Base-by-base conservation (phyloP, 352 stramenopile genomes). In the Aphanomyces cochlioides region DNA sequence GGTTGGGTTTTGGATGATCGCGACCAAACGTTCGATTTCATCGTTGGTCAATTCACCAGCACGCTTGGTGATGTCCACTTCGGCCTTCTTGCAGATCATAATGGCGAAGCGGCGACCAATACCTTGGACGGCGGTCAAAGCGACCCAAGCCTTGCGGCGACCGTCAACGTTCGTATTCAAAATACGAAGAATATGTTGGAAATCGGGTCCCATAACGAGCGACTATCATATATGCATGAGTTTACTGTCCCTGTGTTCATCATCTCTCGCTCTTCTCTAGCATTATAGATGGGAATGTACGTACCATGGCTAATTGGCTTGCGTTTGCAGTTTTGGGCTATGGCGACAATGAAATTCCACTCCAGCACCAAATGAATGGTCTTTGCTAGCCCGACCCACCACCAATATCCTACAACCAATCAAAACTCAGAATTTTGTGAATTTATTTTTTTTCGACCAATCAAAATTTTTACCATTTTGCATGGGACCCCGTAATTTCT, bases 111-210 rank as follows among this genome's bases (percentile, higher is more conserved):
- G 86, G 72, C 84, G 86, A 80, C 86, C 86, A 57, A 92, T 83
- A 91, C 86, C 86, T 77, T 90, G 81, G 75, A 94, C 90, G 76
- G 86, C 74, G 77, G 86, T 94, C 77, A 94, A 72, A 58, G 86
- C 86, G 75, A 92, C 78, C 86, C 84, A 92, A 64, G 87, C 81
- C 82, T 94, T 99, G 77, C 96, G 90, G 84, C 97, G 97, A 89
- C 97, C 97, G 88, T 99, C 97, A 83, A 99, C 96, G 90, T 99
- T 99, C 74, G 97, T 99, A 89, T 99, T 99, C 77, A 99, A 96
- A 85, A 99, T 98, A 99, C 97, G 97, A 77, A 99, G 92, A 90
- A 99, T 99, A 92, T 99, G 96, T 85, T 99, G 97, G 87, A 99
- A 99, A 82, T 99, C 97, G 79, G 87, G 90, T 78, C 91, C 90